phyloP scores from a whole-genome alignment of 345 rosid species.

The Mercurialis annua region DNA sequence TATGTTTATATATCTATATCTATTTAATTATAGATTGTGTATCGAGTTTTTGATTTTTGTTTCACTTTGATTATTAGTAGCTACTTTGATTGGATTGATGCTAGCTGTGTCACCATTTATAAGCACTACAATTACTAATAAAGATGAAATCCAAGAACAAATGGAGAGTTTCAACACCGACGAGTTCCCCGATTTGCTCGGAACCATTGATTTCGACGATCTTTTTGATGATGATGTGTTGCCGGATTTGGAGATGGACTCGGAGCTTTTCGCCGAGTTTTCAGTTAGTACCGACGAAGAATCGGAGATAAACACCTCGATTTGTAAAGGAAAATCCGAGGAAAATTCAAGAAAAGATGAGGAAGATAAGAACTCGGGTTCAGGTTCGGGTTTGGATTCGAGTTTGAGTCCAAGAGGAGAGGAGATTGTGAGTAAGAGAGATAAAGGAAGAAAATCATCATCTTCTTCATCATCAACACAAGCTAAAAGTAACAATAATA shows the following conservation, averaged over 20 bases:
- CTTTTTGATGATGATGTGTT: constrained; percentile 58
- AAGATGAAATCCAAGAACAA: constrained; percentile 43
- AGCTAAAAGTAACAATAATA: constrained; percentile 32
- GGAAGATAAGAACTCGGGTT: constrained; percentile 34
- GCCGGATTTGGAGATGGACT: constrained; percentile 74
- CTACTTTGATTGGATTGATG: constrained; percentile 43
- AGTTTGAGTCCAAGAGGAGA: constrained; percentile 30
- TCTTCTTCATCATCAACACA: constrained; percentile 39
- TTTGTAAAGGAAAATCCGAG: constrained; percentile 27
- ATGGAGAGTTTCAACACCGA: constrained; percentile 34
- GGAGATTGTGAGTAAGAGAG: constrained; percentile 41
- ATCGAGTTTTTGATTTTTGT: not conserved
- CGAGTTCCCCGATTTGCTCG: constrained; percentile 51
- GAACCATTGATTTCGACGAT: constrained; percentile 73
- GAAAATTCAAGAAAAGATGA: constrained; percentile 22
- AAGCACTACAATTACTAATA: constrained; percentile 19
- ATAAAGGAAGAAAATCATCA: constrained; percentile 51
- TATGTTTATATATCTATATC: not conserved
- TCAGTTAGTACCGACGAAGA: constrained; percentile 52
- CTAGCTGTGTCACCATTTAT: constrained; percentile 63
- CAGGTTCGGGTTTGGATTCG: constrained; percentile 14
- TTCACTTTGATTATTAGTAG: not conserved
- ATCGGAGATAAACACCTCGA: constrained; percentile 40
- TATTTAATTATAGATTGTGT: not conserved
- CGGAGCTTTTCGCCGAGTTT: constrained; percentile 61